Base-by-base conservation (phyloP, 2,329 filamentous ascomycete species). In the Fusarium praegraminearum region DNA sequence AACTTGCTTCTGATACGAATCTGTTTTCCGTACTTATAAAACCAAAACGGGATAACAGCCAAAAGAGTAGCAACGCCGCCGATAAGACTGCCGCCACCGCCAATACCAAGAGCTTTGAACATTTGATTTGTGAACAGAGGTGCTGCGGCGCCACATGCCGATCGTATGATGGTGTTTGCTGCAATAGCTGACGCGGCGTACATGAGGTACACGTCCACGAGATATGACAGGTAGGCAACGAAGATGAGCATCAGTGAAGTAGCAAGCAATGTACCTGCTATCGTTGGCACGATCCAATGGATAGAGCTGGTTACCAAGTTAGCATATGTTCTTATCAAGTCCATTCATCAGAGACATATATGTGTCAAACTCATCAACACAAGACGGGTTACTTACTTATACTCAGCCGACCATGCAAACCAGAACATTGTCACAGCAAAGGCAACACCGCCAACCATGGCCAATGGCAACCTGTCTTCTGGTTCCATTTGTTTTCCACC, bases 171-270 rank as follows among this genome's bases (percentile, higher is more conserved):
- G 5, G 69, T 71, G 13, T 71, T 71, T 13, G 65, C 69, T 18
- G 69, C 69, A 22, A 72, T 62, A 8, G 66, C 69, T 33, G 69
- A 72, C 1, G 69, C 69, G 3, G 69, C 66, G 13, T 62, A 72
- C 28, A 70, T 69, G 9, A 69, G 57, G 33, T 72, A 72, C 3
- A 69, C 65, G 32, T 72, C 69, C 4, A 72, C 66, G 15, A 72
- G 44, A 28, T 72, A 72, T n/a, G 67, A 61, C 26, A 72, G 41
- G 18, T 62, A 67, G 18, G 66, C 67, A 5, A 72, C 57, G 35
- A 73, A 73, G 20, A 73, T 65, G n/a, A 73, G 57, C 35, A 71
- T 70, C 62, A 72, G 57, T 12, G 61, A 72, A 11, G 69, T 62
- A 2, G 70, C 67, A 20, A 73, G 57, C 7, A 72, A 52, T 5